These are phyloP conservation scores for Lasiosphaeris hirsuta DNA, from an alignment of 495 filamentous ascomycete genomes.

Conservation along the genomic window DNA sequence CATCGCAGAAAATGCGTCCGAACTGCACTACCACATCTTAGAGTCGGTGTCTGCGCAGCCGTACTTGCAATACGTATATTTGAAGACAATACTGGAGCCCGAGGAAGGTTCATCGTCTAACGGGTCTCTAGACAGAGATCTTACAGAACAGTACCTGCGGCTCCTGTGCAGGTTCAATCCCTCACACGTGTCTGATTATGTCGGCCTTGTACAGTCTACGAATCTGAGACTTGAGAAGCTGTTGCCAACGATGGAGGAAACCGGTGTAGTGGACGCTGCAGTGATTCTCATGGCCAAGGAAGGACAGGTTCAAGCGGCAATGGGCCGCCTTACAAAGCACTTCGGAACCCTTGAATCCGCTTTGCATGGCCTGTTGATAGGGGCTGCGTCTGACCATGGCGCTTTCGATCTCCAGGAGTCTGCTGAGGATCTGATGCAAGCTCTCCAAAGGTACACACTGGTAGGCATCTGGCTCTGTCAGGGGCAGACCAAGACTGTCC, in stretches of 20 bases:
- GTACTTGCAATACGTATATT: slow-evolving; percentile 69
- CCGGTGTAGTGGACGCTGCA: slow-evolving; percentile 87
- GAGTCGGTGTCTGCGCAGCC: slow-evolving; percentile 60
- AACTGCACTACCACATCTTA: slow-evolving; percentile 69
- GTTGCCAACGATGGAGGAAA: slow-evolving; percentile 81
- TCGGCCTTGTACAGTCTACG: slow-evolving; percentile 71
- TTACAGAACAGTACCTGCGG: slow-evolving; percentile 83
- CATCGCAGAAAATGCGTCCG: slow-evolving; percentile 62
- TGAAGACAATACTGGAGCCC: slow-evolving; percentile 76
- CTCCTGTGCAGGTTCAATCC: slow-evolving; percentile 85
- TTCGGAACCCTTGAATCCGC: slow-evolving; percentile 74
- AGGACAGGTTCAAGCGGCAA: slow-evolving; percentile 77
- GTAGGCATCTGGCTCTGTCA: slow-evolving; percentile 96
- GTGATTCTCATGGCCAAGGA: slow-evolving; percentile 88
- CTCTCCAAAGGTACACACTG: slow-evolving; percentile 79
- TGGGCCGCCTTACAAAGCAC: slow-evolving; percentile 78
- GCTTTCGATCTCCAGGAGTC: slow-evolving; percentile 45
- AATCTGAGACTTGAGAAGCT: slow-evolving; percentile 79
- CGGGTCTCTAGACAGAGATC: slow-evolving; percentile 39
- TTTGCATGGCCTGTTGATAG: slow-evolving; percentile 65
- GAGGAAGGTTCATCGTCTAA: slow-evolving; percentile 42
- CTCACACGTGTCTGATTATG: slow-evolving; percentile 78
- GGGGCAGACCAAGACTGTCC: slow-evolving; percentile 69
- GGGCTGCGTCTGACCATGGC: slow-evolving; percentile 47
- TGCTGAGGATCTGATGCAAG: slow-evolving; percentile 63